Evolutionary conservation across 2,329 filamentous ascomycete species (phyloP), one percentile per base, ranked within the genome.

Genomic region (Scedosporium dehoogii): DNA sequence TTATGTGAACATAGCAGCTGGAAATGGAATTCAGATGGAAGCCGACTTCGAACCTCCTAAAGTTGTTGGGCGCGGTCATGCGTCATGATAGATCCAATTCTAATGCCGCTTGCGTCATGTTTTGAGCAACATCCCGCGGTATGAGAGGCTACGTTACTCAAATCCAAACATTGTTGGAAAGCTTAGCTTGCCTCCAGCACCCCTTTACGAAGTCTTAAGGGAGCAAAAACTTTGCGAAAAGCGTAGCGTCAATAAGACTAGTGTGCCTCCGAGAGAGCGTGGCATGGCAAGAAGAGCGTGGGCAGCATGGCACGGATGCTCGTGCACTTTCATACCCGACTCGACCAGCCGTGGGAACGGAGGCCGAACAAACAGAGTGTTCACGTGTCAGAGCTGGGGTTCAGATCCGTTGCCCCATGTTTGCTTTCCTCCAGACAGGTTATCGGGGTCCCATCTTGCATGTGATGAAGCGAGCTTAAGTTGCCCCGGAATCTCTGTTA

Each of bases 311-410:
- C 10, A 38, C 33, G 33, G 33, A 38, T 38, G 33, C 46, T 51
- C 16, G 16, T 9, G 14, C 25, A n/a, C 51, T 56, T 56, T 56
- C 51, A n/a, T 9, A 16, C 23, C 51, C 14, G 25, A 23, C 14
- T 23, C 14, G 14, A 23, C 51, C 18, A 56, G 44, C 44, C 18
- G n/a, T 48, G 7, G 2, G 44, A 3, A 38, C 33, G 33, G 33
- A 38, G 33, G 14, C 33, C 33, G 33, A 33, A 33, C 6, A 16
- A 46, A 46, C 18, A 46, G 42, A n/a, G 44, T 21, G 18, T 23
- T 42, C 59, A 60, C 59, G 59, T 60, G 42, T 60, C 59, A 60
- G 27, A 51, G n/a, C 59, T 7, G 23, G 51, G 23, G 51, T 27
- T 55, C 7, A 55, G 18, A 55, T 25, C 23, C 23, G 21, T 55